Conservation (phyloP, 2,329 filamentous ascomycete species). For the Penicillium italicum region DNA sequence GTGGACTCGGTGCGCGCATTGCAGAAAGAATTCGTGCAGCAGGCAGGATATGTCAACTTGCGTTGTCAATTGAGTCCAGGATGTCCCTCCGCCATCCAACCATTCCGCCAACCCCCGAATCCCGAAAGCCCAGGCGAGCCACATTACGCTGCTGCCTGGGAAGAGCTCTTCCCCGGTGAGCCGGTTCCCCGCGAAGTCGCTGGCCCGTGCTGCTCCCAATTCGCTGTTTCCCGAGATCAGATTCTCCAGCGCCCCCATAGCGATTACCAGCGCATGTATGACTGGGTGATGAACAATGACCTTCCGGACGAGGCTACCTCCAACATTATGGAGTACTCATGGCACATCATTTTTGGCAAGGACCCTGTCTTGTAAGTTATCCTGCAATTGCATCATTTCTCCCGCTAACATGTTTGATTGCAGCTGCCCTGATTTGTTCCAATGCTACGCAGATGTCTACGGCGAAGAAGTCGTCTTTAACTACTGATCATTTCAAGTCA, state of each 20-base stretch:
- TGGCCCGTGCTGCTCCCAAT: slow-evolving; percentile 60
- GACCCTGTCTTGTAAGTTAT: slow-evolving; percentile 35
- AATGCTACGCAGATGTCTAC: slow-evolving; percentile 27
- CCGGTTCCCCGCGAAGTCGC: slow-evolving; percentile 49
- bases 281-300: slow-evolving; percentile 56
- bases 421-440: slow-evolving; percentile 25
- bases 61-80: slow-evolving; percentile 47
- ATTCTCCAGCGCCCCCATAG: slow-evolving; percentile 47
- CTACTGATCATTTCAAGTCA: background rate
- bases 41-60: slow-evolving; percentile 57
- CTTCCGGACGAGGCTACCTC: slow-evolving; percentile 54
- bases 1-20: slow-evolving; percentile 51
- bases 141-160: slow-evolving; percentile 31
- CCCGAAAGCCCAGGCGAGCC: slow-evolving; percentile 26
- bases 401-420: slow-evolving; percentile 5
- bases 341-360: slow-evolving; percentile 54
- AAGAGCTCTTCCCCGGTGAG: slow-evolving; percentile 20
- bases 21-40: slow-evolving; percentile 48
- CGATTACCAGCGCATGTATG: slow-evolving; percentile 54
- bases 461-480: slow-evolving; percentile 22
- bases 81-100: slow-evolving; percentile 30
- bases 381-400: background rate
- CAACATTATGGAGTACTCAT: slow-evolving; percentile 60
- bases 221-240: slow-evolving; percentile 54
- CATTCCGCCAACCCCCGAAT: slow-evolving; percentile 22